phyloP scores from a whole-genome alignment of 768 basidiomycete genomes.

The Mycena polygramma region DNA sequence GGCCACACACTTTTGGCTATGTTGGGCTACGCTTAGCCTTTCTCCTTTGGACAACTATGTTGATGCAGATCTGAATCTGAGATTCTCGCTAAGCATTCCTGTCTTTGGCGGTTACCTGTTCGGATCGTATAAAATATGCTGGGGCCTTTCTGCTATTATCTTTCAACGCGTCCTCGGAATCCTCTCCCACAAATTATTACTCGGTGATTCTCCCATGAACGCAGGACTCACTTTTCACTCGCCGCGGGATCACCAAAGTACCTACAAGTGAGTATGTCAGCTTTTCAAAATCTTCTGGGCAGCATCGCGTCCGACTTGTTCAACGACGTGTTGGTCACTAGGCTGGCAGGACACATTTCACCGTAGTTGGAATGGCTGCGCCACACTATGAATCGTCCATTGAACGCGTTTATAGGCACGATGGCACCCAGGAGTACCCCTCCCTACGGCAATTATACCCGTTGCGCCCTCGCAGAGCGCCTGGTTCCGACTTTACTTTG shows the following conservation, averaged over 20 bases:
- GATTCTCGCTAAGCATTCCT: conserved; percentile 34
- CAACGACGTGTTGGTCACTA: neutral
- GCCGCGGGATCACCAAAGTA: neutral
- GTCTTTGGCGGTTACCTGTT: conserved; percentile 27
- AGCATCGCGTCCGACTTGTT: conserved; percentile 6
- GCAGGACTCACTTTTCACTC: neutral
- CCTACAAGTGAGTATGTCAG: conserved; percentile 11
- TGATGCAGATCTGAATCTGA: conserved; percentile 34
- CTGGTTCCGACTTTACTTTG: conserved; percentile 20
- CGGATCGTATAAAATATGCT: conserved; percentile 31
- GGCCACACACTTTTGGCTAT: conserved; percentile 8
- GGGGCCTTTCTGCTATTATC: conserved; percentile 17
- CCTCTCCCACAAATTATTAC: neutral
- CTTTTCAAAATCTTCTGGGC: neutral
- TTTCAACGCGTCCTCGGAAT: conserved; percentile 13
- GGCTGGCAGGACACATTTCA: neutral
- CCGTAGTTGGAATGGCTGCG: neutral
- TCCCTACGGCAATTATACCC: conserved; percentile 17
- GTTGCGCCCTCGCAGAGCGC: conserved; percentile 7
- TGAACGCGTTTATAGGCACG: conserved; percentile 24
- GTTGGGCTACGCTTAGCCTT: conserved; percentile 9
- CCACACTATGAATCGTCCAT: conserved; percentile 20
- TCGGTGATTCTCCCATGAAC: conserved; percentile 18
- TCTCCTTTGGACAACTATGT: conserved; percentile 10
- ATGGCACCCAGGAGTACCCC: neutral